phyloP scores from a whole-genome alignment of 148 eudicot species.

The Rhododendron henanense region DNA sequence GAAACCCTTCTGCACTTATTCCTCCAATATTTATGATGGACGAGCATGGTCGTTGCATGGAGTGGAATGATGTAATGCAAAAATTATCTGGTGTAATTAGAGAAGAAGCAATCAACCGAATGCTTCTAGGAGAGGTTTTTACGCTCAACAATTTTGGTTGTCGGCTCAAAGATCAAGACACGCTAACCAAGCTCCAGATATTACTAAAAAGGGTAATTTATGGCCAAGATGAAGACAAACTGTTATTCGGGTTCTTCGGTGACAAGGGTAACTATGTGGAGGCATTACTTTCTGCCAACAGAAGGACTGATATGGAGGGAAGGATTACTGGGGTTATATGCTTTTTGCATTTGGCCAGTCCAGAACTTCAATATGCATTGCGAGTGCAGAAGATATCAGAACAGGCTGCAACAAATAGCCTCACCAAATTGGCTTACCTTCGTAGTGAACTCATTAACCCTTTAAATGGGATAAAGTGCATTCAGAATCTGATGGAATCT shows the following conservation, averaged over 20 bases:
- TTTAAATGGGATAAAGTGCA: constrained; percentile 49
- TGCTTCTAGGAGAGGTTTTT: constrained; percentile 80
- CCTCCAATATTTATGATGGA: constrained; percentile 82
- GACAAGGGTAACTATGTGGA: constrained; percentile 45
- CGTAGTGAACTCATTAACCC: constrained; percentile 54
- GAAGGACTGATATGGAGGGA: constrained; percentile 50
- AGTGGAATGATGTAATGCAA: constrained; percentile 78
- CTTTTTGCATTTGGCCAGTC: constrained; percentile 72
- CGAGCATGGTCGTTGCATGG: constrained; percentile 67
- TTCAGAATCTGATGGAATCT: constrained; percentile 56
- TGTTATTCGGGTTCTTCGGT: constrained; percentile 58
- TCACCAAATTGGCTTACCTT: constrained; percentile 49
- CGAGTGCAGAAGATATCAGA: constrained; percentile 61
- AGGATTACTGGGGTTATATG: constrained; percentile 59
- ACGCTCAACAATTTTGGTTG: constrained; percentile 57
- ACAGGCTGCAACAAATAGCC: constrained; percentile 55
- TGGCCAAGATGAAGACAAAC: constrained; percentile 51
- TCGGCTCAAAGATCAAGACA: constrained; percentile 65
- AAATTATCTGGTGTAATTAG: constrained; percentile 57
- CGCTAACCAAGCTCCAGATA: constrained; percentile 53
- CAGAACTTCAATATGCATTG: constrained; percentile 74
- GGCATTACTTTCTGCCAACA: constrained; percentile 60
- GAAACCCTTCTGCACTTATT: constrained; percentile 60
- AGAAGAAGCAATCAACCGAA: constrained; percentile 50
- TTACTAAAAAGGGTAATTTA: constrained; percentile 46